Evolutionary conservation across 2,329 filamentous ascomycete species (phyloP).

Genomic region (Talaromyces sp.): DNA sequence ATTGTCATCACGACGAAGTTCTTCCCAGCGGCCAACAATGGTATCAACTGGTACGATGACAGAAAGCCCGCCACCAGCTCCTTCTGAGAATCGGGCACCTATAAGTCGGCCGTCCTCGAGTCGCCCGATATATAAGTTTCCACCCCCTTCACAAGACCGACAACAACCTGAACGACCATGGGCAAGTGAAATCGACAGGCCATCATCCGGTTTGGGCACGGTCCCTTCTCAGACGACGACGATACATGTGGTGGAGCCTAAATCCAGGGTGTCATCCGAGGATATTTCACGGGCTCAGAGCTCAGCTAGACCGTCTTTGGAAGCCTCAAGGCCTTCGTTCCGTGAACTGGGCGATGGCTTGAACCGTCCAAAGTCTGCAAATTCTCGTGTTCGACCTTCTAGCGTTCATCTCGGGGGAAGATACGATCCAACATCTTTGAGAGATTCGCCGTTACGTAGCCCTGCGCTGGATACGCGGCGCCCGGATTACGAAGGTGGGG

Average conservation of each 20-base stretch:
- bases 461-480: conserved; percentile 35
- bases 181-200: conserved; percentile 28
- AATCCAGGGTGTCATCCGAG: conserved; percentile 49
- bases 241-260: conserved; percentile 44
- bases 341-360: conserved; percentile 59
- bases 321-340: conserved; percentile 63
- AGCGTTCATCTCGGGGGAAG: conserved; percentile 82
- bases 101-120: conserved; percentile 30
- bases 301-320: conserved; percentile 66
- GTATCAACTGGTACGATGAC: conserved; percentile 81
- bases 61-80: conserved; percentile 41
- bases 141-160: conserved; percentile 42
- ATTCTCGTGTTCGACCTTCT: conserved; percentile 65
- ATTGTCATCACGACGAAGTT: conserved; percentile 36
- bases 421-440: conserved; percentile 65
- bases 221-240: conserved; percentile 33
- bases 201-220: conserved; percentile 25
- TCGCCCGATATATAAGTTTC: conserved; percentile 54
- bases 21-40: conserved; percentile 47
- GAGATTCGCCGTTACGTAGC: conserved; percentile 65
- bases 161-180: conserved; percentile 47
- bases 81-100: conserved; percentile 30
- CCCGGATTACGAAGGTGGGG: conserved; percentile 35
- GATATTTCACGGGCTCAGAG: conserved; percentile 50
- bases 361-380: conserved; percentile 60